These are phyloP conservation scores for Kuraishia capsulata DNA, from an alignment of 805 yeast genomes.

Conservation along the genomic window DNA sequence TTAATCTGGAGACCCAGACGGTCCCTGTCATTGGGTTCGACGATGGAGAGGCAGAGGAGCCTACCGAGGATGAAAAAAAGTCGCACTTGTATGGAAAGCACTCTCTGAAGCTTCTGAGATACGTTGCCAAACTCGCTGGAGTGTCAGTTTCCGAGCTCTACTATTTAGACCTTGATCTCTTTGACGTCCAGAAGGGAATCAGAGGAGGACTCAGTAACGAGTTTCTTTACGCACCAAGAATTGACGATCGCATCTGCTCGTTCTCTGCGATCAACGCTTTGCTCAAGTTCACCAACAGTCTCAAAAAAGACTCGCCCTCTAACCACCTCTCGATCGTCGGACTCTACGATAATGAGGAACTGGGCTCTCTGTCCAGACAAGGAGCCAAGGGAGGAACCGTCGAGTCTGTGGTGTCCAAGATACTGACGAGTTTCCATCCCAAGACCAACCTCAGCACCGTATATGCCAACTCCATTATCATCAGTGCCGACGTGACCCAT, in stretches of 20 bases:
- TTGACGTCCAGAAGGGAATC: conserved; percentile 72
- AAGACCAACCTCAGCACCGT: conserved; percentile 1
- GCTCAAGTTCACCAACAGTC: conserved; percentile 25
- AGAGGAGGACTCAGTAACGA: conserved; percentile 74
- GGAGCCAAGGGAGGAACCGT: conserved; percentile 77
- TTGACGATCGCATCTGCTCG: conserved; percentile 79
- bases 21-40: conserved; percentile 69
- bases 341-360: conserved; percentile 73
- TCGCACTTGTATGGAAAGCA: conserved; percentile 68
- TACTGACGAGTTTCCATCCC: conserved; percentile 14
- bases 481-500: conserved; percentile 83
- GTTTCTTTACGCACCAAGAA: conserved; percentile 72
- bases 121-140: conserved; percentile 52
- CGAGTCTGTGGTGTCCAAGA: conserved; percentile 56
- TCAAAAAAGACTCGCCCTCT: conserved; percentile 4
- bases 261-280: conserved; percentile 61
- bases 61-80: conserved; percentile 49
- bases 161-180: conserved; percentile 70
- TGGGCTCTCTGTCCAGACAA: conserved; percentile 72
- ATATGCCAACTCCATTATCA: conserved; percentile 62
- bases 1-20: conserved; percentile 67
- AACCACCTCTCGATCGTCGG: conserved; percentile 50
- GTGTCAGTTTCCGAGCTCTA: conserved; percentile 52
- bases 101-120: conserved; percentile 57
- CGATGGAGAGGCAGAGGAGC: conserved; percentile 29